A percentile compares a stretch with the other conserved stretches of the same genome.
Evolutionary conservation across 495 filamentous ascomycete genomes (phyloP).

Genomic region (Evernia prunastri): DNA sequence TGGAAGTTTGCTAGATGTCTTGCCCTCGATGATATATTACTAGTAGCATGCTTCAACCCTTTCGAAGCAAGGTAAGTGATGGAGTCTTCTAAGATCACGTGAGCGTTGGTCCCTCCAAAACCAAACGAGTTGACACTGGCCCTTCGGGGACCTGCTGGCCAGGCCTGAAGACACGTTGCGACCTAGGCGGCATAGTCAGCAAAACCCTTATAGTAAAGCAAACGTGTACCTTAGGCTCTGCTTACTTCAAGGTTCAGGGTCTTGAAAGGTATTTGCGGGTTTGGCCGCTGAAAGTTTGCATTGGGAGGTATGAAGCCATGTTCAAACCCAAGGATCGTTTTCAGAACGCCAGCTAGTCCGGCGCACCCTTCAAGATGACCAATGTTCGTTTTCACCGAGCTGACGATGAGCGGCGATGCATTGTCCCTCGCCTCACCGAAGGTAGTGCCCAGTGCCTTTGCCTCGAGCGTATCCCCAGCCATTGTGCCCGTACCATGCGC

Average conservation of each 20-base stretch:
- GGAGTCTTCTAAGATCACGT: constrained; percentile 33
- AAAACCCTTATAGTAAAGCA: constrained; percentile 20
- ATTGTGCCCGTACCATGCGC: constrained; percentile 34
- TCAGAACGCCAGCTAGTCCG: constrained; percentile 40
- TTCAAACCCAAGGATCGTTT: constrained; percentile 40
- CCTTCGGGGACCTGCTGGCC: not conserved
- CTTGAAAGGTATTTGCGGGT: constrained; percentile 26
- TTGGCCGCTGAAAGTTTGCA: constrained; percentile 35
- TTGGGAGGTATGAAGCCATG: constrained; percentile 35
- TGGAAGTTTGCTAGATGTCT: too few species aligned
- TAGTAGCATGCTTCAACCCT: too few species aligned
- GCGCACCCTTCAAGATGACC: constrained; percentile 43
- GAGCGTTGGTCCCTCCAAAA: constrained; percentile 30
- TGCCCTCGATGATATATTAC: too few species aligned
- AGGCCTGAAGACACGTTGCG: not conserved
- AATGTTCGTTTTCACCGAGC: constrained; percentile 43
- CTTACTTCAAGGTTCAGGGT: constrained; percentile 33
- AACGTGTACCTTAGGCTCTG: not conserved
- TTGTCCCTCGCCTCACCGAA: constrained; percentile 33
- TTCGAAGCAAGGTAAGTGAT: constrained; percentile 9
- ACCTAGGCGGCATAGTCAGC: not conserved
- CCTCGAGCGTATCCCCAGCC: constrained; percentile 34
- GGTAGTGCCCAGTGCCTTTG: constrained; percentile 30
- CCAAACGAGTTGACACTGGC: constrained; percentile 12
- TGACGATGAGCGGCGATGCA: constrained; percentile 22